These are phyloP conservation scores for Hanseniaspora lachancei DNA, from an alignment of 805 yeast genomes.

Conservation along the genomic window DNA sequence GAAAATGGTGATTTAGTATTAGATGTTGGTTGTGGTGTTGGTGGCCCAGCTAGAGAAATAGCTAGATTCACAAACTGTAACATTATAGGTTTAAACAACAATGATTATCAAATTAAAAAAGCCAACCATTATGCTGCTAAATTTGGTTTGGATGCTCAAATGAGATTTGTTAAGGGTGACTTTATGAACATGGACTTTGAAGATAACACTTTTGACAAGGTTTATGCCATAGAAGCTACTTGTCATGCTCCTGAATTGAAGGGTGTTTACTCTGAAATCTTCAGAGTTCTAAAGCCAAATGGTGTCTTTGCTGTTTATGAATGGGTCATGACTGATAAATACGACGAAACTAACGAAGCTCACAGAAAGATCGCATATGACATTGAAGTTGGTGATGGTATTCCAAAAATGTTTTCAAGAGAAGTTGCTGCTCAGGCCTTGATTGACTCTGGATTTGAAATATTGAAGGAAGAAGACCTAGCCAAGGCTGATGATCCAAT, in stretches of 20 bases:
- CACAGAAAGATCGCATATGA: conserved; percentile 94
- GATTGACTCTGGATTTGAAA: conserved; percentile 72
- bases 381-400: conserved; percentile 96
- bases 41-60: conserved; percentile 98
- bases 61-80: conserved; percentile 77
- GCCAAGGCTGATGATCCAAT: conserved; percentile 71
- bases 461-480: conserved; percentile 62
- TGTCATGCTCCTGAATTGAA: conserved; percentile 94
- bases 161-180: conserved; percentile 88
- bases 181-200: conserved; percentile 98
- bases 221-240: conserved; percentile 96
- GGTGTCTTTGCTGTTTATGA: conserved; percentile 96
- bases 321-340: conserved; percentile 96
- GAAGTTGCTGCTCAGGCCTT: conserved; percentile 82
- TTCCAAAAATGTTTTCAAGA: conserved; percentile 85
- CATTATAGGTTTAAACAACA: conserved; percentile 85
- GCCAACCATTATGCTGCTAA: conserved; percentile 69
- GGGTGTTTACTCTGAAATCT: conserved; percentile 90
- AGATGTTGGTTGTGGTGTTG: conserved; percentile 99
- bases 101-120: conserved; percentile 90
- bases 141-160: conserved; percentile 53
- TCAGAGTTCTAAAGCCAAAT: conserved; percentile 92
- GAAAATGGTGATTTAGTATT: conserved; percentile 71
- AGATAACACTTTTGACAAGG: conserved; percentile 83
- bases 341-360: conserved; percentile 73